A percentile compares a stretch with the other conserved stretches of the same genome.
phyloP scores from a whole-genome alignment of 2,329 filamentous ascomycete genomes.

The Capronia coronata region DNA sequence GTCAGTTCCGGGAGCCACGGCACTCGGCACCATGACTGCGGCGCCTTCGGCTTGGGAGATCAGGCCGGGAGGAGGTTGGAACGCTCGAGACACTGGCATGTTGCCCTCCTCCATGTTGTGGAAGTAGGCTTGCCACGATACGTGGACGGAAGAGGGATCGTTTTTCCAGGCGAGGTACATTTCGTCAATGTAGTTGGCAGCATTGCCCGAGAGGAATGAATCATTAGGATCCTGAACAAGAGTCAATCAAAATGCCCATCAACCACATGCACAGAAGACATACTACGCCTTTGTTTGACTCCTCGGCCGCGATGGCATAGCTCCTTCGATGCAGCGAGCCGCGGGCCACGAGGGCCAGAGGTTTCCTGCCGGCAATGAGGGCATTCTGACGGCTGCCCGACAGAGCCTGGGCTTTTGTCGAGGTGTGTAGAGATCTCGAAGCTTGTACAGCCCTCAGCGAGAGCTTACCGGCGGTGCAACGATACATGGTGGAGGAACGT shows the following conservation, averaged over 20 bases:
- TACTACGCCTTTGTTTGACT: conserved; percentile 56
- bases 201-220: conserved; percentile 92
- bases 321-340: conserved; percentile 40
- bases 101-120: conserved; percentile 97
- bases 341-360: conserved; percentile 39
- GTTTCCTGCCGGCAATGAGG: conserved; percentile 36
- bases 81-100: conserved; percentile 96
- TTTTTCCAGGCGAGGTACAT: conserved; percentile 99
- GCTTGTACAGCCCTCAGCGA: conserved; percentile 17
- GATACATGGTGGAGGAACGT: conserved; percentile 18
- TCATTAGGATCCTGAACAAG: conserved; percentile 68
- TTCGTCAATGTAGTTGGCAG: conserved; percentile 98
- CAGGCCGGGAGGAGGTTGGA: conserved; percentile 89
- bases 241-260: not conserved
- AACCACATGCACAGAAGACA: conserved; percentile 30
- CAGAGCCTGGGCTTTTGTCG: conserved; percentile 1
- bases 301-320: conserved; percentile 56
- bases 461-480: conserved; percentile 22
- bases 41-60: conserved; percentile 74
- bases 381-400: conserved; percentile 20
- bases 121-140: conserved; percentile 99
- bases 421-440: conserved; percentile 18
- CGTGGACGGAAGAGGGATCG: conserved; percentile 86
- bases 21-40: conserved; percentile 52
- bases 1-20: conserved; percentile 50